Conservation (phyloP, 192 early-diverging fungal genomes). For the Coemansia sp. region DNA sequence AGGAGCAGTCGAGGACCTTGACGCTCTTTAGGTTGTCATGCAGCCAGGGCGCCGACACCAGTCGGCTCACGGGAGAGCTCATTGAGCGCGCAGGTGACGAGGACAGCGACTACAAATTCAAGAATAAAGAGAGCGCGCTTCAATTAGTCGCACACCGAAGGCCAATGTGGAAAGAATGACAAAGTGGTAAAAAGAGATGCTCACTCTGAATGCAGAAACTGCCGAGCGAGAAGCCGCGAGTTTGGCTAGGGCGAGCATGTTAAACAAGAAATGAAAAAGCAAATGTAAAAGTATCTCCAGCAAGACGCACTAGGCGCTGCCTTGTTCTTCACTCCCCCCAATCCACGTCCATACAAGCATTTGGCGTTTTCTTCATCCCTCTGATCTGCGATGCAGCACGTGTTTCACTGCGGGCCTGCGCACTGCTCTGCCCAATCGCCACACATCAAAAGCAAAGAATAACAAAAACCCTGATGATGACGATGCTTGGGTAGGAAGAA, state of each 20-base stretch:
- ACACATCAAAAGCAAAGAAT: background rate
- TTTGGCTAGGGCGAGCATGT: background rate
- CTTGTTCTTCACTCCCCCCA: too few species aligned
- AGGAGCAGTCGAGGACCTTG: constrained; percentile 85
- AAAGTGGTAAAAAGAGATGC: background rate
- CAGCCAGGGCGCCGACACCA: constrained; percentile 63
- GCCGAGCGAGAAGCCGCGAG: background rate
- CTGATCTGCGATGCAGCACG: too few species aligned
- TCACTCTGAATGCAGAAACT: background rate
- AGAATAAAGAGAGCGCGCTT: background rate
- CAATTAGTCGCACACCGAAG: background rate
- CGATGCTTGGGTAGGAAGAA: background rate
- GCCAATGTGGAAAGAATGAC: background rate
- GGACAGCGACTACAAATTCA: background rate
- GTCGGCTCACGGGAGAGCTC: background rate
- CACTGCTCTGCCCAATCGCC: too few species aligned
- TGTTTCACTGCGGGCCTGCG: too few species aligned
- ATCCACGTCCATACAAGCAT: too few species aligned
- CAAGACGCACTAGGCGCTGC: too few species aligned
- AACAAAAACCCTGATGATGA: background rate
- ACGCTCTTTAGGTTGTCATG: constrained; percentile 58
- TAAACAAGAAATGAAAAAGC: too few species aligned
- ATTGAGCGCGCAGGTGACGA: background rate
- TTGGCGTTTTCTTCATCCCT: too few species aligned
- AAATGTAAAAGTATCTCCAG: too few species aligned